These are phyloP conservation scores for Penicillium sp. DNA, from an alignment of 2,329 filamentous ascomycete species.

Conservation along the genomic window DNA sequence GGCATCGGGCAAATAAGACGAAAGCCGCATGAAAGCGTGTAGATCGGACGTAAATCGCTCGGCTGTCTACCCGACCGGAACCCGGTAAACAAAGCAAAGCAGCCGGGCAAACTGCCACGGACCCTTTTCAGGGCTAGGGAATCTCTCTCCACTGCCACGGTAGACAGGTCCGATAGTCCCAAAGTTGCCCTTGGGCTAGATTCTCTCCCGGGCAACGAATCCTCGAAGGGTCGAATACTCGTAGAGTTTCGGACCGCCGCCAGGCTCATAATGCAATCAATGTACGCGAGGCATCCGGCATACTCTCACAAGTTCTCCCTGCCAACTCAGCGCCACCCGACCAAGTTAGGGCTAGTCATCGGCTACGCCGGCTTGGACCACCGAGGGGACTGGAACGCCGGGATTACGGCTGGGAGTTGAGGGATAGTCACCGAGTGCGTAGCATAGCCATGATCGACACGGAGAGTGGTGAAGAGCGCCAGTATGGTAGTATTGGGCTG, in stretches of 20 bases:
- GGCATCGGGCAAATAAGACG: background rate
- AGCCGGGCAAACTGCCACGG: background rate
- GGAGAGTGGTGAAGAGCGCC: background rate
- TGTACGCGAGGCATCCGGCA: background rate
- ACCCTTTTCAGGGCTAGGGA: background rate
- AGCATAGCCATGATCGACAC: background rate
- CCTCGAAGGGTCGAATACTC: background rate
- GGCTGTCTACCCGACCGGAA: background rate
- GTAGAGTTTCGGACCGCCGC: background rate
- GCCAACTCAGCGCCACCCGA: slow-evolving; percentile 1
- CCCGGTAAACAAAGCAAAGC: background rate
- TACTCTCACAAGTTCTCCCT: background rate
- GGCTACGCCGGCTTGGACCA: slow-evolving; percentile 1
- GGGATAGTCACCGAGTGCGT: background rate
- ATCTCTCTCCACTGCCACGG: background rate
- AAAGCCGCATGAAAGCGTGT: slow-evolving; percentile 2
- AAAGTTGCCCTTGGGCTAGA: background rate
- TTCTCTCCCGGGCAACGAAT: background rate
- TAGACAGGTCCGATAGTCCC: background rate
- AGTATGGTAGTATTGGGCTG: background rate
- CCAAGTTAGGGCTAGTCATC: slow-evolving; percentile 1
- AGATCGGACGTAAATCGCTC: background rate
- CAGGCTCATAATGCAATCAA: background rate
- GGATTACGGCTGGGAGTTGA: background rate
- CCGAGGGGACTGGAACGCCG: background rate